A percentile compares a stretch with the other conserved stretches of the same genome.
phyloP scores from a whole-genome alignment of 2,329 filamentous ascomycete species.

The Alternaria ventricosa region DNA sequence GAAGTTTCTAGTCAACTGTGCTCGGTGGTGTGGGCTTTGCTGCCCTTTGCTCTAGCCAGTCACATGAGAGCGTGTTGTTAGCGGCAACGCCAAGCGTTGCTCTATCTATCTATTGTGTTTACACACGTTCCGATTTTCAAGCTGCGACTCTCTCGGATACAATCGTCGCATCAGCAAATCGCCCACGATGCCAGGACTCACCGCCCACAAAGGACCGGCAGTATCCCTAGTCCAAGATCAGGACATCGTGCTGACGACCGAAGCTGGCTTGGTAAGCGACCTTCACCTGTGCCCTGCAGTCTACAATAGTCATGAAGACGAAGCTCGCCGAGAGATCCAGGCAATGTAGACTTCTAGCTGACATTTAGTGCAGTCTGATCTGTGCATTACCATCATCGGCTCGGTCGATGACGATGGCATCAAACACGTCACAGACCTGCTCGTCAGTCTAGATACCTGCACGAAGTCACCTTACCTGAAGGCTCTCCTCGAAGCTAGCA shows the following conservation, averaged over 20 bases:
- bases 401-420: constrained; percentile 4
- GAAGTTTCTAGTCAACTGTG: neutral
- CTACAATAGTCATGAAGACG: too few species aligned
- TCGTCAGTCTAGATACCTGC: constrained; percentile 7
- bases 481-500: neutral
- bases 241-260: constrained; percentile 12
- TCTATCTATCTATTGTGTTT: neutral
- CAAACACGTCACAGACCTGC: constrained; percentile 18
- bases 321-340: too few species aligned
- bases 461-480: constrained; percentile 12
- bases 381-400: constrained; percentile 18
- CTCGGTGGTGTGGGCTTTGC: neutral
- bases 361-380: constrained; percentile 1
- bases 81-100: constrained; percentile 12
- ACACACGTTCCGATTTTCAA: neutral
- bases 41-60: neutral
- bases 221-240: constrained; percentile 12
- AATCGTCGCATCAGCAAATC: neutral
- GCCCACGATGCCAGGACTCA: constrained; percentile 4
- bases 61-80: neutral
- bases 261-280: neutral
- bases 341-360: neutral
- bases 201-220: neutral
- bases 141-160: neutral
- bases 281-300: neutral